These are phyloP conservation scores for Exophiala spinifera DNA, from an alignment of 2,329 filamentous ascomycete genomes.

Conservation along the genomic window DNA sequence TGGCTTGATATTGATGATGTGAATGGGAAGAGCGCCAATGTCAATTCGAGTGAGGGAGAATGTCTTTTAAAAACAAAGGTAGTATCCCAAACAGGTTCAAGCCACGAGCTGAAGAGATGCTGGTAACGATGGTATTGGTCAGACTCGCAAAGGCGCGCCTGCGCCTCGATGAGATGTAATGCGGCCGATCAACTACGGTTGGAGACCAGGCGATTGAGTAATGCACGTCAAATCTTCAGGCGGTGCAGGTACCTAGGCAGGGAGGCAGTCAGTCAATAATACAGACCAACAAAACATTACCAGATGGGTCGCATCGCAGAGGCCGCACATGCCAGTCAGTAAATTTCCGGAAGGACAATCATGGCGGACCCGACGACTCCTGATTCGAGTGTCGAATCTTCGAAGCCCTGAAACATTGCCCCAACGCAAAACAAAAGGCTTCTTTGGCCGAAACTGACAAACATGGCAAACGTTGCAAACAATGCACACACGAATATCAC, in stretches of 20 bases:
- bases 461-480: background rate
- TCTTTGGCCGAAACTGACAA: background rate
- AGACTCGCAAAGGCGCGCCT: slow-evolving; percentile 10
- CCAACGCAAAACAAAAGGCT: too few relatives aligned
- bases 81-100: slow-evolving; percentile 1
- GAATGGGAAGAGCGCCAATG: background rate
- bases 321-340: slow-evolving; percentile 6
- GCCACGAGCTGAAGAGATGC: slow-evolving; percentile 14
- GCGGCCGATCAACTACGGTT: background rate
- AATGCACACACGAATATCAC: background rate
- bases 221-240: background rate
- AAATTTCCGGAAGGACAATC: slow-evolving; percentile 9
- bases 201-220: slow-evolving; percentile 6
- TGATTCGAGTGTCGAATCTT: background rate
- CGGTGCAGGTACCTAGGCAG: too few relatives aligned
- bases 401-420: background rate
- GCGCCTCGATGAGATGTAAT: slow-evolving; percentile 11
- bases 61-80: slow-evolving; percentile 15
- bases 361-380: background rate
- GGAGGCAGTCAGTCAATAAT: background rate
- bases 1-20: slow-evolving; percentile 2
- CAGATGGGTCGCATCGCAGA: background rate
- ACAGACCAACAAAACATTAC: background rate
- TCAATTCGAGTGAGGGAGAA: background rate
- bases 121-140: slow-evolving; percentile 15